Evolutionary conservation across 1,139 yeast genomes (phyloP).

Genomic region (Zygoascus meyerae): DNA sequence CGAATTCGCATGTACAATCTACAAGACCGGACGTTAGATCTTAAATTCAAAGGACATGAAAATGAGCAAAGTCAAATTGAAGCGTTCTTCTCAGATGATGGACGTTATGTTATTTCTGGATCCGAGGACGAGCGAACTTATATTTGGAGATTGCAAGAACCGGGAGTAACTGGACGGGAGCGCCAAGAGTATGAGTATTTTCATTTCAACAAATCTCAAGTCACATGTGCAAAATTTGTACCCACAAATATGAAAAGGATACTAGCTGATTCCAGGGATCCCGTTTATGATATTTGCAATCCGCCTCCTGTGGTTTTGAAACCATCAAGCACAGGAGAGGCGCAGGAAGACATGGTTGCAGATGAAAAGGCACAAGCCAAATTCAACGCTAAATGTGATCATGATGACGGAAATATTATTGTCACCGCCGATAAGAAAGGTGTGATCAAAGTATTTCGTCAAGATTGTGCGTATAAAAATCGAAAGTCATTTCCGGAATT

Average conservation of each 20-base stretch:
- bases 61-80: conserved; percentile 66
- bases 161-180: conserved; percentile 16
- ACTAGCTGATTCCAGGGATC: conserved; percentile 68
- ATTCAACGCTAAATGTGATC: conserved; percentile 18
- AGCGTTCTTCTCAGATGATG: conserved; percentile 59
- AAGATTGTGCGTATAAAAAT: conserved; percentile 53
- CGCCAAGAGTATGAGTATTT: conserved; percentile 48
- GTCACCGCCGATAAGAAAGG: conserved; percentile 78
- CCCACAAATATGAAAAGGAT: conserved; percentile 65
- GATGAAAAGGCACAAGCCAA: neutral
- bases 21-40: conserved; percentile 51
- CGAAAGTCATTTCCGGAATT: conserved; percentile 23
- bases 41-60: conserved; percentile 66
- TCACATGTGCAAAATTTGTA: conserved; percentile 74
- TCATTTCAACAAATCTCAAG: conserved; percentile 69
- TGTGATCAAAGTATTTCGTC: conserved; percentile 66
- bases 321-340: conserved; percentile 11
- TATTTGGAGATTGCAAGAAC: conserved; percentile 45
- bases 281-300: conserved; percentile 58
- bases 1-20: conserved; percentile 61
- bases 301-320: conserved; percentile 27
- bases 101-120: conserved; percentile 38
- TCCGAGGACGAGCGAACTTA: conserved; percentile 49
- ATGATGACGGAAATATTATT: conserved; percentile 42
- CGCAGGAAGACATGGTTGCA: neutral